phyloP scores from a whole-genome alignment of 1,139 yeast species.

The Saccharomyces pastorianus region DNA sequence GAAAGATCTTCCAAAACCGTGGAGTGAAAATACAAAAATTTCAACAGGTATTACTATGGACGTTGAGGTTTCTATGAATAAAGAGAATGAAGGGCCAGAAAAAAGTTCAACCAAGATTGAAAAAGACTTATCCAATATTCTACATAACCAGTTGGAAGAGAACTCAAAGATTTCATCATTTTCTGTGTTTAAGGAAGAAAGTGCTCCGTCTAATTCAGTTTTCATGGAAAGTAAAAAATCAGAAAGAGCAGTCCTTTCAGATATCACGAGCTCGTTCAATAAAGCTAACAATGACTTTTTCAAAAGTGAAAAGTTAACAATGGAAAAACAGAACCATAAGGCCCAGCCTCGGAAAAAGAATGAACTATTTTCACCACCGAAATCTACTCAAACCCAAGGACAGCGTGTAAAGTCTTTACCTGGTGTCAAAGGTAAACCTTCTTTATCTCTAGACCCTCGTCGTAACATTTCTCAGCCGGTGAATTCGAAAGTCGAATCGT shows the following conservation, averaged over 20 bases:
- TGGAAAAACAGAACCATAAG: background rate
- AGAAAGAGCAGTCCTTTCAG: background rate
- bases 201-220: background rate
- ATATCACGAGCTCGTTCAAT: background rate
- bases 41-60: background rate
- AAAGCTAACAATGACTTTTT: background rate
- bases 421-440: background rate
- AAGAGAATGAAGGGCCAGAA: background rate
- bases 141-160: background rate
- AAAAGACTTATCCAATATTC: background rate
- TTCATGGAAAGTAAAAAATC: background rate
- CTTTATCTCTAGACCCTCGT: conserved; percentile 24
- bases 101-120: background rate
- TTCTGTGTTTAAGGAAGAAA: background rate
- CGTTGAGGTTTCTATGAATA: background rate
- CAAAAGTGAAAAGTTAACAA: background rate
- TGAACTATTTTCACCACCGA: background rate
- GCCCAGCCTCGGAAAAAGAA: background rate
- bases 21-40: background rate
- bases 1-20: background rate
- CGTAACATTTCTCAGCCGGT: conserved; percentile 24
- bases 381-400: background rate
- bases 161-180: background rate
- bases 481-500: conserved; percentile 12
- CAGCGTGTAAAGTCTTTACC: background rate